These are phyloP conservation scores for Hanseniaspora hatyaiensis DNA, from an alignment of 805 yeast species.

Conservation along the genomic window DNA sequence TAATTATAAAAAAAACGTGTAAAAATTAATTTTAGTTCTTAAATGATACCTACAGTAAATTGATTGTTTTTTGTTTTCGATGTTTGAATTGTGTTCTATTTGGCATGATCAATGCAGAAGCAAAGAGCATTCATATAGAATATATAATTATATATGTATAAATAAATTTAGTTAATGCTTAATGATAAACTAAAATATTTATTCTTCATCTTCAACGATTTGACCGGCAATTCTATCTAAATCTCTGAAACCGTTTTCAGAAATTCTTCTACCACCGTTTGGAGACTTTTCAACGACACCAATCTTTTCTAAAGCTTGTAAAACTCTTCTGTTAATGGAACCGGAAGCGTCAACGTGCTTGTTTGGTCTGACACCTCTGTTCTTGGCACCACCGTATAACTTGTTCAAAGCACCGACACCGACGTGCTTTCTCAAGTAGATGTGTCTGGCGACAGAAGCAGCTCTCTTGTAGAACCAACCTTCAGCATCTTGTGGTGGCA, in stretches of 20 bases:
- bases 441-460: constrained; percentile 99
- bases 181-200: no score
- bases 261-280: constrained; percentile 98
- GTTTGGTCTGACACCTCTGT: constrained; percentile 98
- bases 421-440: constrained; percentile 97
- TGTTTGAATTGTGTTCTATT: no score
- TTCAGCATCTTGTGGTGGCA: constrained; percentile 99
- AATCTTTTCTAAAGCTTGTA: constrained; percentile 95
- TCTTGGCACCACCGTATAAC: constrained; percentile 96
- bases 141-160: no score
- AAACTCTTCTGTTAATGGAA: constrained; percentile 95
- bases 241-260: constrained; percentile 99
- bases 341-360: constrained; percentile 99
- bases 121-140: no score
- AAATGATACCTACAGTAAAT: neutral
- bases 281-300: constrained; percentile 93
- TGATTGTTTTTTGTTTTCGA: neutral
- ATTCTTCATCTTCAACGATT: constrained; percentile 51
- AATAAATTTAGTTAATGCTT: no score
- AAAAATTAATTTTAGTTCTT: neutral
- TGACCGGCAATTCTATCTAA: constrained; percentile 99
- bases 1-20: neutral
- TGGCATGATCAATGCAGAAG: no score
- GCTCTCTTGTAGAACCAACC: constrained; percentile 99
- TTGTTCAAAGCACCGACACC: constrained; percentile 99